A percentile compares a stretch with the other conserved stretches of the same genome.
These are phyloP conservation scores for Boletus sp. DNA, from an alignment of 768 basidiomycete species.

Conservation along the genomic window DNA sequence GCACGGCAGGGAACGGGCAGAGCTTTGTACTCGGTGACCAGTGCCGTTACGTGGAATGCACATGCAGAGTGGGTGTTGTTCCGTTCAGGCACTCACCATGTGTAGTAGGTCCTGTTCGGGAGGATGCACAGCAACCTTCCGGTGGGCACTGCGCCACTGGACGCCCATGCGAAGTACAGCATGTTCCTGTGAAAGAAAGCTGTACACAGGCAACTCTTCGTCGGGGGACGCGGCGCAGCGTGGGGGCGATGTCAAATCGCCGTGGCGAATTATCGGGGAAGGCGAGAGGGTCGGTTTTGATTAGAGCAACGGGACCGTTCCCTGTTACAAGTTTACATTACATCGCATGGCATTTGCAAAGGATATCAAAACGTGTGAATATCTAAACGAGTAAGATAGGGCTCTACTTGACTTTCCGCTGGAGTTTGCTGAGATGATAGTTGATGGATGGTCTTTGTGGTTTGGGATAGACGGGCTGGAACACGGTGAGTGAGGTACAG, in stretches of 20 bases:
- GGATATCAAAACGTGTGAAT: constrained; percentile 12
- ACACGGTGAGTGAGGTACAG: constrained; percentile 1
- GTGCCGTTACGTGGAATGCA: constrained; percentile 9
- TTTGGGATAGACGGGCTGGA: constrained; percentile 66
- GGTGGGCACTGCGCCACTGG: constrained; percentile 14
- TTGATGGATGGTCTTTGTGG: constrained; percentile 77
- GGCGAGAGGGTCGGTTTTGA: too few species aligned
- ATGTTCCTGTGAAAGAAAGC: constrained; percentile 10
- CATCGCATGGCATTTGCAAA: constrained; percentile 15
- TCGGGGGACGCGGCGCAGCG: constrained; percentile 2
- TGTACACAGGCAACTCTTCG: background rate
- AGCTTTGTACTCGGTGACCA: constrained; percentile 23
- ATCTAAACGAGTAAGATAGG: constrained; percentile 19
- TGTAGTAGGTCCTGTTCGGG: constrained; percentile 2
- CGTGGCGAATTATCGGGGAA: background rate
- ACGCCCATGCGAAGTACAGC: constrained; percentile 19
- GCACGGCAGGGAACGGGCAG: background rate
- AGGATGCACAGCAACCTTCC: constrained; percentile 16
- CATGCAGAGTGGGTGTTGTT: constrained; percentile 13
- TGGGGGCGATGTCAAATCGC: background rate
- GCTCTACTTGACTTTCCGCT: constrained; percentile 66
- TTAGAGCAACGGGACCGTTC: background rate
- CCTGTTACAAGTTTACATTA: constrained; percentile 15
- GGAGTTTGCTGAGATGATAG: constrained; percentile 81
- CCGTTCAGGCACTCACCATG: constrained; percentile 10